Percentiles rank a stretch among this genome's conserved stretches.
Conservation (phyloP, 2,329 filamentous ascomycete species). For the Alternaria alternata region DNA sequence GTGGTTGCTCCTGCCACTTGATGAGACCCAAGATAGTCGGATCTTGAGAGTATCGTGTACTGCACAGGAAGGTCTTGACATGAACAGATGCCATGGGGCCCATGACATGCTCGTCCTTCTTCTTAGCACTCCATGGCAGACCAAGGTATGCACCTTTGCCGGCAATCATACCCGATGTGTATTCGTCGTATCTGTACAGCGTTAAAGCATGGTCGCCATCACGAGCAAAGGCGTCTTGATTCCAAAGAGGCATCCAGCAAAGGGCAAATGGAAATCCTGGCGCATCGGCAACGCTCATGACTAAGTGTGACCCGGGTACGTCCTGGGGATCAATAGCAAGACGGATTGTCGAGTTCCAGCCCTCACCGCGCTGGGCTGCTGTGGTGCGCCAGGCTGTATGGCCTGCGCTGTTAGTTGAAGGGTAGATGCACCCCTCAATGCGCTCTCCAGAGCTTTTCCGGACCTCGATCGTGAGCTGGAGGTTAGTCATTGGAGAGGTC, state of each 20-base stretch:
- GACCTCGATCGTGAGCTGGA: constrained; percentile 91
- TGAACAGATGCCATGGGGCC: constrained; percentile 82
- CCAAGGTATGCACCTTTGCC: constrained; percentile 88
- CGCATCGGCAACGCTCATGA: constrained; percentile 87
- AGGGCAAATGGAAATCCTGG: constrained; percentile 90
- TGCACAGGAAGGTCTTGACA: constrained; percentile 87
- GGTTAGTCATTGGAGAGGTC: constrained; percentile 71
- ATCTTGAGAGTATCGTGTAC: constrained; percentile 93
- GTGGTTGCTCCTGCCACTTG: constrained; percentile 81
- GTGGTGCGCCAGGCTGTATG: constrained; percentile 89
- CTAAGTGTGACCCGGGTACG: constrained; percentile 82
- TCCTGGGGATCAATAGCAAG: constrained; percentile 80
- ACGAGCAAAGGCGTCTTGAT: constrained; percentile 84
- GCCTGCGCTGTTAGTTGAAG: constrained; percentile 80
- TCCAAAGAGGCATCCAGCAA: constrained; percentile 93
- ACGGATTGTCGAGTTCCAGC: constrained; percentile 88
- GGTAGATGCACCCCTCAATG: constrained; percentile 86
- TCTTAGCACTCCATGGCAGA: constrained; percentile 80
- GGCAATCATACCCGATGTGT: constrained; percentile 75
- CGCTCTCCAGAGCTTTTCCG: constrained; percentile 79
- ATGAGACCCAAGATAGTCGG: constrained; percentile 82
- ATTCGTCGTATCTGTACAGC: constrained; percentile 91
- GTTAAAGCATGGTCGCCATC: constrained; percentile 84
- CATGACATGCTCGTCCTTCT: constrained; percentile 75
- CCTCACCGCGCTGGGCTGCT: constrained; percentile 77